phyloP scores from a whole-genome alignment of 352 stramenopile species.

The Phytophthora pseudosyringae region DNA sequence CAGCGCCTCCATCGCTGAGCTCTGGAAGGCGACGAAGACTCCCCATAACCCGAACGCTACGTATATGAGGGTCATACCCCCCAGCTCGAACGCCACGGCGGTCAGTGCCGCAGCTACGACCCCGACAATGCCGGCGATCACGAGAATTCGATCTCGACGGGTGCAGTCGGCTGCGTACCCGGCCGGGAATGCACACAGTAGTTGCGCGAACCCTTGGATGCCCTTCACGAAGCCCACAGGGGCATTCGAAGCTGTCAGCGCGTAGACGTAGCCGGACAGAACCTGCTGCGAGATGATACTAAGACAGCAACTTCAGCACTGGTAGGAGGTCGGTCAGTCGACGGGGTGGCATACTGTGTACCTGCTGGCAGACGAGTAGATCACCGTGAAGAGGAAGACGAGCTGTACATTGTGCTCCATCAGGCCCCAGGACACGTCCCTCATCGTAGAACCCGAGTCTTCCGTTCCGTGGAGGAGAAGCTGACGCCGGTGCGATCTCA shows the following conservation, averaged over 20 bases:
- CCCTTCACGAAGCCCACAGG: conserved; percentile 50
- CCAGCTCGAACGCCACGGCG: conserved; percentile 51
- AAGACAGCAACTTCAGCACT: conserved; percentile 2
- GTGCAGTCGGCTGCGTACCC: conserved; percentile 62
- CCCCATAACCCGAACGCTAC: conserved; percentile 80
- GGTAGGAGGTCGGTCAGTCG: not conserved
- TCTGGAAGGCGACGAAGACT: conserved; percentile 76
- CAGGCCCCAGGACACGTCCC: conserved; percentile 12
- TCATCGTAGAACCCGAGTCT: not conserved
- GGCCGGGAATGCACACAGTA: conserved; percentile 58
- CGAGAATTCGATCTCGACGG: conserved; percentile 62
- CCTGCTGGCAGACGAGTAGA: conserved; percentile 69
- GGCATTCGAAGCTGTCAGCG: conserved; percentile 60
- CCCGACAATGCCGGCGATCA: conserved; percentile 45
- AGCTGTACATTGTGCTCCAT: conserved; percentile 80
- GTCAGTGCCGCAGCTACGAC: conserved; percentile 48
- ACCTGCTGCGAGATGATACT: conserved; percentile 9
- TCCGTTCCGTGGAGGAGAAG: not conserved
- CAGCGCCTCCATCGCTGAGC: conserved; percentile 77
- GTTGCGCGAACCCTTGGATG: conserved; percentile 59
- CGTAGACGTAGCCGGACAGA: conserved; percentile 54
- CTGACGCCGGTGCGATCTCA: not conserved
- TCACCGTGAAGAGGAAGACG: conserved; percentile 72
- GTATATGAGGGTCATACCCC: conserved; percentile 59
- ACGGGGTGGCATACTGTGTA: conserved; percentile 11